A percentile compares a stretch with the other conserved stretches of the same genome.
Conservation (phyloP, 2,329 filamentous ascomycete genomes). For the Aureobasidium sp. region DNA sequence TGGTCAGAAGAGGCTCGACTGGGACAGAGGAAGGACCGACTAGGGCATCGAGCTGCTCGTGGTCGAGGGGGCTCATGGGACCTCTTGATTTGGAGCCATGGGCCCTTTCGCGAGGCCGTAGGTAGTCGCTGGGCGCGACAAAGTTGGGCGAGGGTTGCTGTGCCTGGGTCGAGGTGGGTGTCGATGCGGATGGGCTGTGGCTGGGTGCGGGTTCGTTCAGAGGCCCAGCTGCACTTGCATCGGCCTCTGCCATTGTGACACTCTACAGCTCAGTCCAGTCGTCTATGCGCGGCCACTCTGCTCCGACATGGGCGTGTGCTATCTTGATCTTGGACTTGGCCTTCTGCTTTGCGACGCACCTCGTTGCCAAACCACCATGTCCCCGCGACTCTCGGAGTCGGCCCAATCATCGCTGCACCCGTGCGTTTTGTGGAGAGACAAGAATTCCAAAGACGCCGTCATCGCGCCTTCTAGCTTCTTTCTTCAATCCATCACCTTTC, state of each 20-base stretch:
- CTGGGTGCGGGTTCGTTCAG: background rate
- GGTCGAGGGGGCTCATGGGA: constrained; percentile 54
- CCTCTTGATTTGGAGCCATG: constrained; percentile 18
- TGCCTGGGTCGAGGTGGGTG: background rate
- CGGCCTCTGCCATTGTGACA: constrained; percentile 8
- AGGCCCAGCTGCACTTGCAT: constrained; percentile 8
- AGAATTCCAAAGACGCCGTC: background rate
- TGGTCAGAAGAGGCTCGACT: constrained; percentile 12
- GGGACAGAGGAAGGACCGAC: constrained; percentile 42
- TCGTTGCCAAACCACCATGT: background rate
- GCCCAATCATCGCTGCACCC: background rate
- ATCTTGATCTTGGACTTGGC: background rate
- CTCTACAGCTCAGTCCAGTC: background rate
- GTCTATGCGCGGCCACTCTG: background rate
- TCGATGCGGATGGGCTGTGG: background rate
- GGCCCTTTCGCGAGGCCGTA: constrained; percentile 20
- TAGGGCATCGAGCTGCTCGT: constrained; percentile 69
- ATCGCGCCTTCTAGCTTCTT: background rate
- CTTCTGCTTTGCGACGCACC: background rate
- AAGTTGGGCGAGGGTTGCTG: constrained; percentile 21
- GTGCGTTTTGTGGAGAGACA: constrained; percentile 2
- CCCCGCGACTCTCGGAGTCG: constrained; percentile 6
- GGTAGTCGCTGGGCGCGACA: constrained; percentile 30
- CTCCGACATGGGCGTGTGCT: background rate
- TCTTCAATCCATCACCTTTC: background rate